A percentile compares a stretch with the other conserved stretches of the same genome.
These are phyloP conservation scores for Penicillium crystallinum DNA, from an alignment of 495 filamentous ascomycete genomes.

Conservation along the genomic window DNA sequence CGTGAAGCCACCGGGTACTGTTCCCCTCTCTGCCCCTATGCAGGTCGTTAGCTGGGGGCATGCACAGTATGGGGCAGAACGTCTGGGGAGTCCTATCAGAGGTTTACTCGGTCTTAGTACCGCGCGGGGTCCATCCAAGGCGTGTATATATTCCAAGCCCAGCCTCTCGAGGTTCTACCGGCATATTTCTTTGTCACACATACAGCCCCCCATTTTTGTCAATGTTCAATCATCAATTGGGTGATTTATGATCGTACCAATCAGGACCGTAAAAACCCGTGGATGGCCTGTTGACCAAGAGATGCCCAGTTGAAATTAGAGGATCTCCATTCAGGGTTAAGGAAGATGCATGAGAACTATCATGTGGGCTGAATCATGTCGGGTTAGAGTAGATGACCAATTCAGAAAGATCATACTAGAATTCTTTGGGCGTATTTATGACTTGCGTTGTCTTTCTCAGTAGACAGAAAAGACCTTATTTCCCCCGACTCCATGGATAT, in stretches of 20 bases:
- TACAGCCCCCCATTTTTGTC: neutral
- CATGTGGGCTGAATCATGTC: neutral
- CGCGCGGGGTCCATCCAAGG: neutral
- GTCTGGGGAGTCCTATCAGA: neutral
- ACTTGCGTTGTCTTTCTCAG: neutral
- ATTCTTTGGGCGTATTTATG: neutral
- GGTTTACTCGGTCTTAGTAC: neutral
- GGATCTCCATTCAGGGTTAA: neutral
- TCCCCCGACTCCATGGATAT: neutral
- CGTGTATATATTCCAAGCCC: conserved; percentile 5
- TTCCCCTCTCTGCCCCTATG: conserved; percentile 9
- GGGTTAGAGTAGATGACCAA: neutral
- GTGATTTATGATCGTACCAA: neutral
- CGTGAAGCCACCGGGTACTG: conserved; percentile 13
- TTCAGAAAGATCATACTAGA: neutral
- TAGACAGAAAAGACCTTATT: neutral
- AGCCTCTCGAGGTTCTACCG: conserved; percentile 5
- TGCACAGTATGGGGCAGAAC: neutral
- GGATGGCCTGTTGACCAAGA: neutral
- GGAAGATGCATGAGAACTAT: conserved; percentile 1
- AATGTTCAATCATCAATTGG: neutral
- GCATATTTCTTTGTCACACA: conserved; percentile 6
- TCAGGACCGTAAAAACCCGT: neutral
- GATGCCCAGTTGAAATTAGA: neutral
- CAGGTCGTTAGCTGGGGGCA: neutral